Conservation (phyloP, 108 stramenopile species). For the Conticribra guillardii region DNA sequence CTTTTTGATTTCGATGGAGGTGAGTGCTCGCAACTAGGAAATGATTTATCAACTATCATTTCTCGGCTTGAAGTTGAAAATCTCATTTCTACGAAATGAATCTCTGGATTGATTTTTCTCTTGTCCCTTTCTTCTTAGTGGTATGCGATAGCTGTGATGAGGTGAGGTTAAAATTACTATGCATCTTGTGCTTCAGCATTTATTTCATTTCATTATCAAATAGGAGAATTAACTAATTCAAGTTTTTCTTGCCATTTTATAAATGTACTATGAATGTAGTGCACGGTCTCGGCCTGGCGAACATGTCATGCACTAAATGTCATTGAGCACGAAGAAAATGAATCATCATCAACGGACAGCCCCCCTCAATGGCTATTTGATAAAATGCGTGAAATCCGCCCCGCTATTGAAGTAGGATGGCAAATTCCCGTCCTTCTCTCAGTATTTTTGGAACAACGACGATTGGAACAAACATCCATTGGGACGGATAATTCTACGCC, state of each 20-base stretch:
- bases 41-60: neutral
- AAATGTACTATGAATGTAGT: too few species aligned
- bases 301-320: constrained; percentile 34
- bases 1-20: constrained; percentile 42
- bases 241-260: neutral
- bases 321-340: constrained; percentile 12
- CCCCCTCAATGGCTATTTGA: constrained; percentile 50
- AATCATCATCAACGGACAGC: neutral
- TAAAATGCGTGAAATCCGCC: constrained; percentile 48
- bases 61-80: too few species aligned
- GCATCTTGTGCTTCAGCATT: too few species aligned
- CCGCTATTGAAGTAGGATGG: constrained; percentile 53
- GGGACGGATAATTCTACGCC: constrained; percentile 8
- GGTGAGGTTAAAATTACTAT: neutral
- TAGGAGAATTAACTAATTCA: neutral
- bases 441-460: constrained; percentile 31
- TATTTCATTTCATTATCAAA: too few species aligned
- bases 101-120: too few species aligned
- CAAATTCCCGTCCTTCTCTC: constrained; percentile 46
- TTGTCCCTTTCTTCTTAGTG: constrained; percentile 4
- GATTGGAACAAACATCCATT: neutral
- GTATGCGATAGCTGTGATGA: constrained; percentile 49
- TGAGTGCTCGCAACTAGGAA: neutral
- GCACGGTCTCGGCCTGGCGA: constrained; percentile 45
- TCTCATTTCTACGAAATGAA: too few species aligned